These are phyloP conservation scores for Mycena olivaceomarginata DNA, from an alignment of 768 basidiomycete species.

Conservation along the genomic window DNA sequence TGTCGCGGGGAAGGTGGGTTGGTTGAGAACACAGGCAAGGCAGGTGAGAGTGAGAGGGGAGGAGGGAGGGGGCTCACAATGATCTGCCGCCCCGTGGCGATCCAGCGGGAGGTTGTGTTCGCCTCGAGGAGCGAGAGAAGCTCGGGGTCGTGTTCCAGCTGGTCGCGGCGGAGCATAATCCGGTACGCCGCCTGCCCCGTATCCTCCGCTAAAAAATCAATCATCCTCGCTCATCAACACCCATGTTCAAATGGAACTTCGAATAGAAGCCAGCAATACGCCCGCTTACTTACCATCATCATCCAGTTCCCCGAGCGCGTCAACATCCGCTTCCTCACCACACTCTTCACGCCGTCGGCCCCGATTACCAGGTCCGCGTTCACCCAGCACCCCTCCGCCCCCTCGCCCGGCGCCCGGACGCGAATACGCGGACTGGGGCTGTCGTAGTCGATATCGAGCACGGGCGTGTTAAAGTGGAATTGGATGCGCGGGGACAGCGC, in stretches of 20 bases:
- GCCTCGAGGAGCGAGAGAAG: constrained; percentile 55
- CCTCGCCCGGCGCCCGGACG: constrained; percentile 11
- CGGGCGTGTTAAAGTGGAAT: constrained; percentile 49
- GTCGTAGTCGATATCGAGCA: constrained; percentile 50
- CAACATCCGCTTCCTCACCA: constrained; percentile 55
- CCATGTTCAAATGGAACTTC: too few species aligned
- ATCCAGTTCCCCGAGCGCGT: constrained; percentile 49
- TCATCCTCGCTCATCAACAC: not conserved
- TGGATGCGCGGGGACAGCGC: constrained; percentile 47
- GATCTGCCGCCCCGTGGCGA: constrained; percentile 57
- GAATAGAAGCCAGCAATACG: too few species aligned
- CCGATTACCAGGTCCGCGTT: constrained; percentile 59
- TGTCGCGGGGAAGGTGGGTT: not conserved
- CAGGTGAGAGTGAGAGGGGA: too few species aligned
- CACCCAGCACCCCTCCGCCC: constrained; percentile 46
- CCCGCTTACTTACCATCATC: constrained; percentile 4
- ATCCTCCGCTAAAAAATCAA: constrained; percentile 48
- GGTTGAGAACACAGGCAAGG: too few species aligned
- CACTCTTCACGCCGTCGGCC: constrained; percentile 61
- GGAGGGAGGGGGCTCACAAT: constrained; percentile 43
- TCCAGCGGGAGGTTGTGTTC: constrained; percentile 58
- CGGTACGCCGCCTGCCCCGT: constrained; percentile 63
- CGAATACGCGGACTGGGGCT: constrained; percentile 41
- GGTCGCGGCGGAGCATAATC: constrained; percentile 54
- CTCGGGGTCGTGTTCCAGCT: constrained; percentile 56